Evolutionary conservation across 2,329 filamentous ascomycete genomes (phyloP), one percentile per base, ranked within the genome.

Genomic region (Hypocreales sp.): DNA sequence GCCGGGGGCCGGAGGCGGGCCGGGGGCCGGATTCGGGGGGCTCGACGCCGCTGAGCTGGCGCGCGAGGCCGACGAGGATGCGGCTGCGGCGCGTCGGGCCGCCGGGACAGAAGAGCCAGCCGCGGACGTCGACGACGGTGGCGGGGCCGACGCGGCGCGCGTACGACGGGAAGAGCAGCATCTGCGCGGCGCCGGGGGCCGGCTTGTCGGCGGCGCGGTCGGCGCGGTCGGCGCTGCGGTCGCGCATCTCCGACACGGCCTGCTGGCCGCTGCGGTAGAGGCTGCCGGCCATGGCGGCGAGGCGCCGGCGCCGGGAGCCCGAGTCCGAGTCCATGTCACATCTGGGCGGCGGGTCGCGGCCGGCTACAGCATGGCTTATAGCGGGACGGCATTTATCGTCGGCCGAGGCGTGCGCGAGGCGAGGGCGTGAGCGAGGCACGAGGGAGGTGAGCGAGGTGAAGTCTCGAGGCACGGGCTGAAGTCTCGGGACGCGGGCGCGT

Each of bases 81-180:
- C 90, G 70, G 43, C 94, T 92, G 43, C 83, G 83, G 39, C 86
- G 69, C 15, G 72, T 87, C 67, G 82, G 84, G 0, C 83, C 84
- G 38, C 66, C 67, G 12, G 87, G 87, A 21, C 74, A 72, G 50
- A 93, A 98, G 27, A 95, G 70, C 90, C 92, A 98, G 10, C 90
- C 90, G 39, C 87, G 69, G 15, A 98, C 82, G 48, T 98, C 87
- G 5, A 95, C 82, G 10, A 20, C 18, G 7, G 7, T 20, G 18
- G 7, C 18, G 7, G 7, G 7, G 18, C 7, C 18, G 10, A 7
- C 7, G 18, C 18, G 18, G 7, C 10, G 7, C 10, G 82, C 83
- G 48, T 98, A 98, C 28, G 83, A 94, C 0, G 90, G 90, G 40
- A 98, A 98, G 15, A 98, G 50, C 8, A 98, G 72, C 74, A 98